Base-by-base conservation (phyloP, 2,329 filamentous ascomycete species). In the Geosmithia flava region DNA sequence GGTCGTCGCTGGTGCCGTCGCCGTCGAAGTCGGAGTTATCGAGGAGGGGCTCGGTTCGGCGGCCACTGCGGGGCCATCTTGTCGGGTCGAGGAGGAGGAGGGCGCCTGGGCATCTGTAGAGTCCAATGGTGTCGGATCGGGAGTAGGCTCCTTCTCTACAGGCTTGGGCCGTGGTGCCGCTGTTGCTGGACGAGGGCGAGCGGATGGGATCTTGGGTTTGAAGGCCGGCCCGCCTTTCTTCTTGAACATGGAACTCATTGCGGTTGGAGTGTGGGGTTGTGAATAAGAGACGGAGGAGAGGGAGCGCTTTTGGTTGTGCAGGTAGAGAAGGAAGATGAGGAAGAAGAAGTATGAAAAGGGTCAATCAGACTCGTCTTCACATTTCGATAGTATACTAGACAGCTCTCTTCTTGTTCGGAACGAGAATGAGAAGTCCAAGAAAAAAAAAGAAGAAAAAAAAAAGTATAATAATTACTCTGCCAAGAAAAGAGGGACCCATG, bases 171-270 rank as follows among this genome's bases (percentile, higher is more conserved):
- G 13, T 20, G 40, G 27, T 8, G 46, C 16, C 23, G 46, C 42
- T 42, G 19, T 8, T 42, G 19, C 23, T 37, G 46, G 43, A 17
- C 72, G 68, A 50, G 74, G 71, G 58, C 81, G 76, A 53, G 72
- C 69, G 33, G 66, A 62, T 30, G 76, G 78, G 53, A 77, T 76
- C 67, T 85, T 87, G 43, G 83, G 83, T 61, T 85, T 85, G 68
- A 88, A 87, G 67, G 71, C 71, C 50, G 72, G 67, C 55, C 72
- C 71, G 58, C 70, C 72, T 55, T 73, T 70, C 65, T 86, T 85
- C 67, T 85, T 85, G 63, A 83, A 74, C 67, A 83, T 83, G 51
- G 72, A 76, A 66, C 75, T 80, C 71, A 85, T 83, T 55, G 66
- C 71, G 67, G 50, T 42, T 11, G 15, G 33, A 11, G 10, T 5